Base-by-base conservation (phyloP, 1,284 basidiomycete genomes). In the Ustilago xerochloae region DNA sequence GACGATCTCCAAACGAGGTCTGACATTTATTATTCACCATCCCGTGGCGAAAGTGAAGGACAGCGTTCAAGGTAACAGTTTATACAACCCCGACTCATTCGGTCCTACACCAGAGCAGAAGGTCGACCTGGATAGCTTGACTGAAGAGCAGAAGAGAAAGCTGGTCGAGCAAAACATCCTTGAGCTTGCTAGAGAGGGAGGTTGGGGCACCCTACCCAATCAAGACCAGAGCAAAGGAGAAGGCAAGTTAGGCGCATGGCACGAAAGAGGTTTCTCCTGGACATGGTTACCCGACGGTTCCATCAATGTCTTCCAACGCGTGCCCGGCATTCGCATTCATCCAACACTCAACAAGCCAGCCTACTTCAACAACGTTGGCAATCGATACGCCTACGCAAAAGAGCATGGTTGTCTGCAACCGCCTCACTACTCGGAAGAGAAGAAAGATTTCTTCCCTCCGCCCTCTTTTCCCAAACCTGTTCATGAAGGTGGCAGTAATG, bases 311-410 rank as follows among this genome's bases (percentile, higher is more conserved):
- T 64, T 66, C 24, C 75, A 77, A 39, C 59, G 75, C 16, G 65
- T 67, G 2, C 75, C 75, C 12, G 75, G 71, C 13, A 64, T 77
- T 22, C 70, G 75, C 6, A 29, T 58, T 5, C 75, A 77, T 24
- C 75, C 74, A 0, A 55, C 57, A 0, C 68, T 77, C 4, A 43
- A 48, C 1, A 61, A 49, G 8, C 71, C 71, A 6, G 63, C 62
- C 24, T 77, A 74, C 59, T 77, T 77, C 46, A 77, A 65, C 55
- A 77, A 77, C 24, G 65, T 77, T 24, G 66, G 73, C 50, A 74
- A 65, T 43, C 49, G 71, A 30, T 70, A 63, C 28, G 51, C 67
- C 26, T 74, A 77, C 43, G n/a, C 59, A 6, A 65, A 65, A 35
- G 26, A 62, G 36, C 59, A 63, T 24, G 63, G 47, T 0, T 62